Conservation (phyloP, 2,329 filamentous ascomycete genomes). For the Thermothelomyces thermophilus region DNA sequence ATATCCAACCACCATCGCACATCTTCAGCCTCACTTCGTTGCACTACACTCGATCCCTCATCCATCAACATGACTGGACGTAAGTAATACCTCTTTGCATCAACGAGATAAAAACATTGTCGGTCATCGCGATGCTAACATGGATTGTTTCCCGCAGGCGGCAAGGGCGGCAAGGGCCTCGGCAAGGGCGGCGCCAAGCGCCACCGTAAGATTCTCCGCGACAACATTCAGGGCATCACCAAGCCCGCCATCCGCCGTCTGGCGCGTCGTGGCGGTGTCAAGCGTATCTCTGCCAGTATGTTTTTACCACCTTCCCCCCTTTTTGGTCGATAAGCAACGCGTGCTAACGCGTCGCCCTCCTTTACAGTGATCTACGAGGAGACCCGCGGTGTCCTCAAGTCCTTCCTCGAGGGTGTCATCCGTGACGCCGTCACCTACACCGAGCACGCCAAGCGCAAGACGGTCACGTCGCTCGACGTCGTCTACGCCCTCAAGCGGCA, state of each 20-base stretch:
- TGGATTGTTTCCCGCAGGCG: constrained; percentile 58
- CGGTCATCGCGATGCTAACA: constrained; percentile 32
- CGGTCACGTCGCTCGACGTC: constrained; percentile 63
- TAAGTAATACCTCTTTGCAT: too few species aligned
- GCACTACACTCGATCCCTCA: constrained; percentile 27
- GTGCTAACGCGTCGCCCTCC: constrained; percentile 6
- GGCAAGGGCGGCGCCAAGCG: constrained; percentile 98
- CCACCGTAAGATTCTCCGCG: constrained; percentile 97
- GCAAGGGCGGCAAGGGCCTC: constrained; percentile 96
- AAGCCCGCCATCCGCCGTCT: constrained; percentile 98
- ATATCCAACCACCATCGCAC: constrained; percentile 11
- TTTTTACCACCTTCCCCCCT: constrained; percentile 23
- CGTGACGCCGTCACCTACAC: constrained; percentile 73
- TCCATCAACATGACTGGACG: constrained; percentile 62
- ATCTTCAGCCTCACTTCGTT: constrained; percentile 22
- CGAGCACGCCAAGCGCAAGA: constrained; percentile 77
- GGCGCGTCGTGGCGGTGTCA: constrained; percentile 98
- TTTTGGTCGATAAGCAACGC: not conserved
- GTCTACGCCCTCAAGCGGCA: constrained; percentile 64
- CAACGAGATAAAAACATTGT: too few species aligned
- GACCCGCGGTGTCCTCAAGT: constrained; percentile 71
- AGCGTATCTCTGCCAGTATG: constrained; percentile 96
- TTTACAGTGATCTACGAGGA: constrained; percentile 68
- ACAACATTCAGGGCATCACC: constrained; percentile 99
- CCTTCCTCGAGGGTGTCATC: constrained; percentile 70